Percentiles rank a stretch among this genome's conserved stretches.
Evolutionary conservation across 2,329 filamentous ascomycete genomes (phyloP).

Genomic region (Neofusicoccum laricinum): DNA sequence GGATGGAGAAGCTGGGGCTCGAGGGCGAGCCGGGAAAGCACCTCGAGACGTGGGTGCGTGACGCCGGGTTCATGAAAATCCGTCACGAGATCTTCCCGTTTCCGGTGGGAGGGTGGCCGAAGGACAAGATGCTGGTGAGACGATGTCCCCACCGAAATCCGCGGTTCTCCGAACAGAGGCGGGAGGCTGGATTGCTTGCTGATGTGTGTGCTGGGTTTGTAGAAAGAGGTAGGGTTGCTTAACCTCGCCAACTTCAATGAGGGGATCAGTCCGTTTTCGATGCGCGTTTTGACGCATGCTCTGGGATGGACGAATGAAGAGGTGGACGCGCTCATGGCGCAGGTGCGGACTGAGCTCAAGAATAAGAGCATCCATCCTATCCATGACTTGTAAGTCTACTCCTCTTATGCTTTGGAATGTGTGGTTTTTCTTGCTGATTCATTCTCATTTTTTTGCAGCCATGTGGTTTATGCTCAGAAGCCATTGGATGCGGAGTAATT

Average conservation of each 20-base stretch:
- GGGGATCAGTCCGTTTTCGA: conserved; percentile 24
- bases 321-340: conserved; percentile 24
- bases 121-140: conserved; percentile 21
- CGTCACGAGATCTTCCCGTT: conserved; percentile 34
- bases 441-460: not conserved
- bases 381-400: not conserved
- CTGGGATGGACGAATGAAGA: conserved; percentile 25
- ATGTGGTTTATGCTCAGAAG: not conserved
- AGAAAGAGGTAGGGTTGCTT: conserved; percentile 29
- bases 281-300: conserved; percentile 20
- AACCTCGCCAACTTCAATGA: conserved; percentile 26
- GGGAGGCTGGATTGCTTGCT: not conserved
- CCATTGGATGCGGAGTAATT: not conserved
- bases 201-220: not conserved
- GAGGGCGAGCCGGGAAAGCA: conserved; percentile 20
- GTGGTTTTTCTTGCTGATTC: not conserved
- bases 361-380: conserved; percentile 16
- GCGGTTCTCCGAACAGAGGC: too few relatives aligned
- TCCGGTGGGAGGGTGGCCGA: conserved; percentile 18
- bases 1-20: conserved; percentile 4
- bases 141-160: too few relatives aligned
- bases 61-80: conserved; percentile 25
- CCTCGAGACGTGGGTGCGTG: conserved; percentile 23
- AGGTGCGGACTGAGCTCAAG: conserved; percentile 24
- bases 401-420: too few relatives aligned